phyloP scores from a whole-genome alignment of 129 eudicot genomes.

The Chrysanthemum makinoi region DNA sequence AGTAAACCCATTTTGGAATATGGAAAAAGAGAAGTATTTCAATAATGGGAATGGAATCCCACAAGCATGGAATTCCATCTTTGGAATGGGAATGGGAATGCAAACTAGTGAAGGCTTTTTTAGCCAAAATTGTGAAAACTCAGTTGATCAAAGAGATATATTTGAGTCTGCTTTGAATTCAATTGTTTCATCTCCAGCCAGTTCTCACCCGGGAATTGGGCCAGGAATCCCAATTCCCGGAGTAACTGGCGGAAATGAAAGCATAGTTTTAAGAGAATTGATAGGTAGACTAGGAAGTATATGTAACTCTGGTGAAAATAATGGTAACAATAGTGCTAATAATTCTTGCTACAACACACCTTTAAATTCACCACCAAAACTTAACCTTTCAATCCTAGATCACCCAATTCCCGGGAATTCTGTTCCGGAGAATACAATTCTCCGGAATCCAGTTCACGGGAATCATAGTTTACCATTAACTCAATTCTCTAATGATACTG shows the following conservation, averaged over 20 bases:
- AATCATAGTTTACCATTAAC: constrained; percentile 29
- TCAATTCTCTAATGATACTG: constrained; percentile 58
- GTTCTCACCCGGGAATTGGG: constrained; percentile 26
- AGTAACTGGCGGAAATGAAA: constrained; percentile 29
- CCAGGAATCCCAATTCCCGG: background rate
- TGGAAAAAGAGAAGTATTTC: constrained; percentile 52
- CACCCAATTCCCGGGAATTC: constrained; percentile 30
- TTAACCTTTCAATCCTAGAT: constrained; percentile 47
- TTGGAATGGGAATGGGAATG: constrained; percentile 42
- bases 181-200: constrained; percentile 73
- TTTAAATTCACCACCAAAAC: constrained; percentile 74
- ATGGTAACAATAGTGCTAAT: constrained; percentile 36
- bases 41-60: constrained; percentile 36
- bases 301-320: constrained; percentile 59
- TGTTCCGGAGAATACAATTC: no score
- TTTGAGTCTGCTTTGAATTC: constrained; percentile 93
- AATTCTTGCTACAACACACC: constrained; percentile 80
- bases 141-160: constrained; percentile 67
- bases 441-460: constrained; percentile 24
- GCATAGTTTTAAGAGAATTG: constrained; percentile 59
- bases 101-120: constrained; percentile 44
- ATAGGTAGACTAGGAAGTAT: constrained; percentile 80
- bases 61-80: constrained; percentile 41
- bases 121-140: constrained; percentile 54
- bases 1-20: constrained; percentile 30